A percentile compares a stretch with the other conserved stretches of the same genome.
Conservation (phyloP, 257 asterid species). For the Apocynum venetum region DNA sequence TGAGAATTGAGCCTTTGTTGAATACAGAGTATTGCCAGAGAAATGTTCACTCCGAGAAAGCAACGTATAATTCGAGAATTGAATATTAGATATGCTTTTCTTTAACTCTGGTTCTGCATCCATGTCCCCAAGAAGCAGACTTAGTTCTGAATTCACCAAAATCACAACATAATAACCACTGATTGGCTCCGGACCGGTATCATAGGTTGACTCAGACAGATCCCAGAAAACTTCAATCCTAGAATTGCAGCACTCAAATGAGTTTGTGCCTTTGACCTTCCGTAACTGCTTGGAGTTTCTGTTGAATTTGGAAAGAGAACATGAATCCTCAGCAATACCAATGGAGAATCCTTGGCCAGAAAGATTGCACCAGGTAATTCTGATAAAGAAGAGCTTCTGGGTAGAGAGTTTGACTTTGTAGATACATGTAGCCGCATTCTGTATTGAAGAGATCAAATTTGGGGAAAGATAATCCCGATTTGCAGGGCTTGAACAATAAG, state of each 20-base stretch:
- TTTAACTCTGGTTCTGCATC: slow-evolving; percentile 29
- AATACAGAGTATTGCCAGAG: slow-evolving; percentile 40
- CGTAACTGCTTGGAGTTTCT: slow-evolving; percentile 23
- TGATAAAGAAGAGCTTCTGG: slow-evolving; percentile 35
- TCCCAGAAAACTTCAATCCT: slow-evolving; percentile 63
- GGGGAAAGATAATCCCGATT: slow-evolving; percentile 26
- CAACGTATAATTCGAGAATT: slow-evolving; percentile 27
- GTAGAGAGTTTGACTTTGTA: slow-evolving; percentile 49
- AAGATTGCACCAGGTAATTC: slow-evolving; percentile 48
- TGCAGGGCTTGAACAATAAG: slow-evolving; percentile 59
- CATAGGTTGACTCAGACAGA: slow-evolving; percentile 46
- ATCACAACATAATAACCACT: slow-evolving; percentile 43
- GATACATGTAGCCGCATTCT: slow-evolving; percentile 42
- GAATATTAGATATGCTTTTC: slow-evolving; percentile 18
- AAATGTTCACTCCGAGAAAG: slow-evolving; percentile 48
- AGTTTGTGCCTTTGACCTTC: slow-evolving; percentile 37
- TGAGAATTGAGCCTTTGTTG: slow-evolving; percentile 55
- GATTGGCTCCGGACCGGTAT: slow-evolving; percentile 61
- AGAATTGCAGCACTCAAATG: slow-evolving; percentile 30
- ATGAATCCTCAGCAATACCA: slow-evolving; percentile 36
- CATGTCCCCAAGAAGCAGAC: slow-evolving; percentile 50
- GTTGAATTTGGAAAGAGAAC: slow-evolving; percentile 28
- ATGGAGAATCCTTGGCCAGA: slow-evolving; percentile 40
- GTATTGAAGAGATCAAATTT: slow-evolving; percentile 32
- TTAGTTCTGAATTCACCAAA: slow-evolving; percentile 40